These are phyloP conservation scores for Teunomyces funiuensis DNA, from an alignment of 805 yeast genomes.

Conservation along the genomic window DNA sequence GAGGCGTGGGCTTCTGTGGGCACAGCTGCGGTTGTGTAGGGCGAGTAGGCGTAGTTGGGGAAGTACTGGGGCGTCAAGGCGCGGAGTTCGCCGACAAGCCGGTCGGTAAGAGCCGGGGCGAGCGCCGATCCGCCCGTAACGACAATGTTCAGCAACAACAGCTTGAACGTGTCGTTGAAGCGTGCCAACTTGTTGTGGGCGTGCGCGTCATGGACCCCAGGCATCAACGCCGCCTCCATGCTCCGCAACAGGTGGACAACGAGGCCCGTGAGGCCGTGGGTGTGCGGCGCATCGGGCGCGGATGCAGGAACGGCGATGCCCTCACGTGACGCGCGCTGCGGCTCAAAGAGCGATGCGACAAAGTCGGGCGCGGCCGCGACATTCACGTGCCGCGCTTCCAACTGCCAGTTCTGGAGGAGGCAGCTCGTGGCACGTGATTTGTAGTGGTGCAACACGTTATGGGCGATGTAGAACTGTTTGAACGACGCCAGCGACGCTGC, in stretches of 20 bases:
- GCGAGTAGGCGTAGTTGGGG: constrained; percentile 43
- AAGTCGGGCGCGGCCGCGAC: constrained; percentile 50
- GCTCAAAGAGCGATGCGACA: constrained; percentile 72
- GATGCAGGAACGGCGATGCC: constrained; percentile 31
- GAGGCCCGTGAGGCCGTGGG: constrained; percentile 47
- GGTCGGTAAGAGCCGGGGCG: constrained; percentile 54
- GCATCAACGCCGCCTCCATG: constrained; percentile 34
- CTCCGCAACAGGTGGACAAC: constrained; percentile 36
- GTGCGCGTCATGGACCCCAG: constrained; percentile 30
- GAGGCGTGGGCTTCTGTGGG: constrained; percentile 35
- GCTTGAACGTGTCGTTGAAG: constrained; percentile 40
- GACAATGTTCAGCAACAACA: constrained; percentile 44
- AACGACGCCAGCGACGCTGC: constrained; percentile 28
- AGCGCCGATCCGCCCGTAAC: constrained; percentile 62
- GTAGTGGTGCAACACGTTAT: constrained; percentile 35
- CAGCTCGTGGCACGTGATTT: constrained; percentile 24
- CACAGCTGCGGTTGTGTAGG: constrained; percentile 33
- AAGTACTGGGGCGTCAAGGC: constrained; percentile 43
- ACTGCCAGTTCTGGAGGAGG: constrained; percentile 46
- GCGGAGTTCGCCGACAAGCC: constrained; percentile 55
- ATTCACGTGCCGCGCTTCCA: constrained; percentile 47
- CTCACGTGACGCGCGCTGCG: constrained; percentile 51
- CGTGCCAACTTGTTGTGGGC: constrained; percentile 27
- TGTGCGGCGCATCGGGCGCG: constrained; percentile 44
- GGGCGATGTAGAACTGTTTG: constrained; percentile 36